Evolutionary conservation across 305 asterid species (phyloP), one percentile per base, ranked within the genome.

Genomic region (Salvia sclarea): DNA sequence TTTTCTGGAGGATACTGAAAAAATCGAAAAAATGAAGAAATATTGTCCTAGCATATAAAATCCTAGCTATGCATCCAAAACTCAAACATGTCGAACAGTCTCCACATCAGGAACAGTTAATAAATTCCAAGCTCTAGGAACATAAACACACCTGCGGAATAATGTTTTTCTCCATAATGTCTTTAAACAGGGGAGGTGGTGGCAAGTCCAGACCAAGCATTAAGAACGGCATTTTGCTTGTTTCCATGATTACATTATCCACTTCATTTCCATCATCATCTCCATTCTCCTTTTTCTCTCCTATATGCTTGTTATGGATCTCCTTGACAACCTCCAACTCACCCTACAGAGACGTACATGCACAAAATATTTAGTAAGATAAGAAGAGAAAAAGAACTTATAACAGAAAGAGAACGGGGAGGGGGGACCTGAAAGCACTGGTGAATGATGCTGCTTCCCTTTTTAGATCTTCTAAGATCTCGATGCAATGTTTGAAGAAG

Each of bases 141-240:
- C 30, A 47, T 57, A 47, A 50, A 50, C 65, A 20, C 47, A 94
- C 99, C 97, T 94, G 98, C 16, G 99, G 97, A 53, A 94, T 91
- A 63, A 91, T 91, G 74, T 91, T 94, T 72, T 89, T 91, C 83
- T 94, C 99, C 98, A 94, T 89, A 30, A 91, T 81, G 76, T 94
- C 97, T 82, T 88, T 80, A 76, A 91, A 93, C 58, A 94, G 88
- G 6, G 97, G 98, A 6, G 97, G 98, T 16, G 99, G 97, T 8
- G 99, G 99, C 88, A 94, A 85, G 83, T 91, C 97, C 71, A 91
- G 75, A 40, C 97, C 99, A 64, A 94, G 99, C 99, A 91, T 94
- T 69, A 94, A 53, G 79, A 94, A 91, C 30, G 90, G 85, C 98
- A 87, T 89, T 76, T 79, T 91, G 82, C 90, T 94, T 31, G 84